Percentiles rank a stretch among this genome's conserved stretches.
Evolutionary conservation across 768 basidiomycete species (phyloP).

Genomic region (Lactarius quietus): DNA sequence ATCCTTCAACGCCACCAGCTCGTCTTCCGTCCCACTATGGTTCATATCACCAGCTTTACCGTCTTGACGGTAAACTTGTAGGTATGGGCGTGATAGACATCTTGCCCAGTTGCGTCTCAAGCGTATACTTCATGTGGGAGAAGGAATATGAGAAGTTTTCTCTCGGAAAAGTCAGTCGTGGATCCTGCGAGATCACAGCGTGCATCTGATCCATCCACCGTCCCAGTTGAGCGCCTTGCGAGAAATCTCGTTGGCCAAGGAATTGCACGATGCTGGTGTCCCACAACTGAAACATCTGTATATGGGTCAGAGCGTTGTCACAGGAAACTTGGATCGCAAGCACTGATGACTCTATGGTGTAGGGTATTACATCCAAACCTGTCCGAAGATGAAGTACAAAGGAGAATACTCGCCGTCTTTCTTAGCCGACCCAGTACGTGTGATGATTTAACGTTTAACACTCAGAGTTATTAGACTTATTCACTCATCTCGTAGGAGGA

Average conservation of each 20-base stretch:
- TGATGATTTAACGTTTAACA: not conserved
- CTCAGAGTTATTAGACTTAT: not conserved
- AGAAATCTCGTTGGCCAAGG: constrained; percentile 69
- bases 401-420: constrained; percentile 89
- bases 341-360: not conserved
- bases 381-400: constrained; percentile 95
- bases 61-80: constrained; percentile 74
- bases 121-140: constrained; percentile 90
- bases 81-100: constrained; percentile 90
- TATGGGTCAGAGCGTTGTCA: constrained; percentile 60
- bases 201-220: not conserved
- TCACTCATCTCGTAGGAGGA: constrained; percentile 52
- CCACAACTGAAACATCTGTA: constrained; percentile 66
- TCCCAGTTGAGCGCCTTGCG: constrained; percentile 79
- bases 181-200: not conserved
- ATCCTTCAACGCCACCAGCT: constrained; percentile 42
- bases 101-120: constrained; percentile 79
- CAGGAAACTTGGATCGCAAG: not conserved
- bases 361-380: constrained; percentile 94
- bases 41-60: constrained; percentile 89
- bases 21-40: constrained; percentile 79
- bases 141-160: constrained; percentile 63
- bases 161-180: constrained; percentile 62
- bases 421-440: constrained; percentile 75
- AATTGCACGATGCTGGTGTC: constrained; percentile 70